These are phyloP conservation scores for Talaromyces sp. DNA, from an alignment of 2,329 filamentous ascomycete genomes.

Conservation along the genomic window DNA sequence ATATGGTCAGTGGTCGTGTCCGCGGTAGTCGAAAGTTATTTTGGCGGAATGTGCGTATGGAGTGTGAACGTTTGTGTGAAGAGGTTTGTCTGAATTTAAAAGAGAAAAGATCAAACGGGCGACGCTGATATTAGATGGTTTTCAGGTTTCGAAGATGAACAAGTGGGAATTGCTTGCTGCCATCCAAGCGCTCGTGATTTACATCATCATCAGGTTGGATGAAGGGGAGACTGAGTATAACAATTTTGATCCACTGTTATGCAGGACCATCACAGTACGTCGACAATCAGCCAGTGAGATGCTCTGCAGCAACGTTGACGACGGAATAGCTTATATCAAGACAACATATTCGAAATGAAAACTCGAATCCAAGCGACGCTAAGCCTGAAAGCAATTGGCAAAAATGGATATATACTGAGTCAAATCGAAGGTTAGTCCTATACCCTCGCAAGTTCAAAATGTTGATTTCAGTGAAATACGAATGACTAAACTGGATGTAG, in stretches of 20 bases:
- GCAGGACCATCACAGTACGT: constrained; percentile 36
- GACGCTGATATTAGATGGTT: neutral
- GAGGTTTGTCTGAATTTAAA: constrained; percentile 29
- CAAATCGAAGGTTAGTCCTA: constrained; percentile 21
- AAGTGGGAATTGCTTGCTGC: constrained; percentile 41
- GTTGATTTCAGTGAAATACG: neutral
- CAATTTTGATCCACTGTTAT: constrained; percentile 39
- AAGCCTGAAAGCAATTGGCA: constrained; percentile 32
- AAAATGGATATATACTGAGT: constrained; percentile 45
- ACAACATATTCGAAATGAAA: neutral
- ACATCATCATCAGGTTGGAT: constrained; percentile 42
- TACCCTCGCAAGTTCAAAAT: no score
- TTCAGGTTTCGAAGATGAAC: constrained; percentile 28
- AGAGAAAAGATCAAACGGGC: neutral
- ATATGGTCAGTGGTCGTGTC: constrained; percentile 36
- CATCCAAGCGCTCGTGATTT: constrained; percentile 46
- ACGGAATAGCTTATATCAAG: neutral
- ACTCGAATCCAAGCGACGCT: constrained; percentile 16
- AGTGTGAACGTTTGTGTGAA: constrained; percentile 40
- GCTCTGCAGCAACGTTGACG: neutral
- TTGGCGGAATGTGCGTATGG: constrained; percentile 44
- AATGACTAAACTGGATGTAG: constrained; percentile 26
- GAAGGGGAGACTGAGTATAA: constrained; percentile 47
- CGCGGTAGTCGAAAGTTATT: constrained; percentile 41
- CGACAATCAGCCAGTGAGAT: neutral